These are phyloP conservation scores for Leptodontidium sp. DNA, from an alignment of 2,329 filamentous ascomycete species.

Conservation along the genomic window DNA sequence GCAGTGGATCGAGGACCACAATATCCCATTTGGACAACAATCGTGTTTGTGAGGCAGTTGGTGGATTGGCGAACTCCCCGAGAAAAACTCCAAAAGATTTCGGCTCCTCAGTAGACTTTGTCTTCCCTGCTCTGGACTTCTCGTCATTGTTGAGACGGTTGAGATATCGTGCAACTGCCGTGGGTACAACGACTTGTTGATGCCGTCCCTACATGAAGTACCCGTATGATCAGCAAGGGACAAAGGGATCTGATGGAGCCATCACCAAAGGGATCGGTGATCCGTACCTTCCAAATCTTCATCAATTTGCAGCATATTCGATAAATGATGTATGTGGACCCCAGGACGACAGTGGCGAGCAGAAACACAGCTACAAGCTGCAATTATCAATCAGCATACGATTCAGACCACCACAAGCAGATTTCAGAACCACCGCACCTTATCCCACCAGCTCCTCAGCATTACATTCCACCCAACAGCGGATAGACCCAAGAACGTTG, in stretches of 20 bases:
- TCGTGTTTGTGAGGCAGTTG: conserved; percentile 42
- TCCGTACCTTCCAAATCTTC: background rate
- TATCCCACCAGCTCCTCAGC: conserved; percentile 17
- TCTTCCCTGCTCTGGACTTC: background rate
- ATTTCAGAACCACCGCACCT: background rate
- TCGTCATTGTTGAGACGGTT: background rate
- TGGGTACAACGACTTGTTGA: conserved; percentile 13
- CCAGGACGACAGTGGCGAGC: conserved; percentile 1
- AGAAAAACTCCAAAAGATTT: conserved; percentile 52
- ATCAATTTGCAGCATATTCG: conserved; percentile 1
- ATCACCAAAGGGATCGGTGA: background rate
- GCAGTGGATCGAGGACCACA: conserved; percentile 51
- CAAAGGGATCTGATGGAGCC: too few relatives aligned
- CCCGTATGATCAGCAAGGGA: background rate
- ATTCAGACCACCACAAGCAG: background rate
- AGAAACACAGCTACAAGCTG: conserved; percentile 2
- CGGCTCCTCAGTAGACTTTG: conserved; percentile 33
- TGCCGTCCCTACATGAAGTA: conserved; percentile 7
- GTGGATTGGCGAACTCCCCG: conserved; percentile 47
- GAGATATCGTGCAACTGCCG: background rate
- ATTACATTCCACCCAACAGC: conserved; percentile 19
- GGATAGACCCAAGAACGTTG: conserved; percentile 3
- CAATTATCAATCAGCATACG: background rate
- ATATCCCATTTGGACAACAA: conserved; percentile 51
- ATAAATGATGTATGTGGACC: background rate